Base-by-base conservation (phyloP, 2,329 filamentous ascomycete genomes). In the Hypoxylon sp. region DNA sequence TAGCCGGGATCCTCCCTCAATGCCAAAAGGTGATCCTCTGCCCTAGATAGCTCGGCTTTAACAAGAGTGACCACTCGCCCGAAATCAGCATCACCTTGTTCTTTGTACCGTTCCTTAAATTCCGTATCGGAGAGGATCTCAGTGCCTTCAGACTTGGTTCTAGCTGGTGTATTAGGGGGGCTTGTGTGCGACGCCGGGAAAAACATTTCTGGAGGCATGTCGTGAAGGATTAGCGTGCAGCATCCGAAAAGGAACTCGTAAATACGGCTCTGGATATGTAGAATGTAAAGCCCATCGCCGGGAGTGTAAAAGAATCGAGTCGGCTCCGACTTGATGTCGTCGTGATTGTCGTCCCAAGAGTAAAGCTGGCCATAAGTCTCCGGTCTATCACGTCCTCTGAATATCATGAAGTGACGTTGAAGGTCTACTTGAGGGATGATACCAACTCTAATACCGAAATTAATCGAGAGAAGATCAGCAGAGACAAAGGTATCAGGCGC, bases 1-100 rank as follows among this genome's bases (percentile, higher is more conserved):
- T 70, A 71, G 24, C 22, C 55, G 5, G 69, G 69, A 35, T 65
- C 39, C 17, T 48, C 52, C 31, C 63, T 62, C n/a, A 70, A 26
- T 11, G 50, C 47, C 17, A 26, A 31, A 11, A 72, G 33, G 48
- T 68, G 67, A 26, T 67, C 67, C 35, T 65, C 63, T 9, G 51
- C 54, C 14, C 33, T 48, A 6, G 14, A 11, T 8, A 55, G 26
- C 46, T 58, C 51, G 3, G 63, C 33, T 2, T 17, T 3, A 29
- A 70, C 22, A n/a, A 70, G n/a, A n/a, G 19, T 8, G 13, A 52
- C 39, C 2, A 61, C 3, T 47, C 35, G 60, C 9, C 5, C 1
- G 10, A 65, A 44, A 17, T 65, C 9, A 8, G 33, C 0, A 3
- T 31, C 1, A 0, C 17, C 24, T 11, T 42, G 61, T 19, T 6